A percentile compares a stretch with the other conserved stretches of the same genome.
Conservation (phyloP, 108 stramenopile species). For the Cyclotella atomus region DNA sequence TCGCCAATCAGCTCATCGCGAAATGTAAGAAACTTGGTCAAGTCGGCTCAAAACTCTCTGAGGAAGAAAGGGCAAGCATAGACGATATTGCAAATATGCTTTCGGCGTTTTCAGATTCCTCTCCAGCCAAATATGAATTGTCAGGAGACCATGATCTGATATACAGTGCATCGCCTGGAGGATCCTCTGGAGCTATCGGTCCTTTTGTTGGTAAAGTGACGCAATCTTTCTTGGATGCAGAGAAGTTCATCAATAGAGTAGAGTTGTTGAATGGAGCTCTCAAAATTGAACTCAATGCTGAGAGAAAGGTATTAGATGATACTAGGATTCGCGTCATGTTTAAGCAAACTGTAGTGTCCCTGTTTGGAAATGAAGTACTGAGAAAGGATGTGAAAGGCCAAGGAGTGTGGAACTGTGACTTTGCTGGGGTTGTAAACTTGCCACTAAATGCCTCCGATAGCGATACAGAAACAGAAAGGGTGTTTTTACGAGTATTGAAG, state of each 20-base stretch:
- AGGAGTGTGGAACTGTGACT: conserved; percentile 44
- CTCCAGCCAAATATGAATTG: conserved; percentile 28
- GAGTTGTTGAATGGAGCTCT: conserved; percentile 31
- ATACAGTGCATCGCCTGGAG: conserved; percentile 39
- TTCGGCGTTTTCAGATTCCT: conserved; percentile 7
- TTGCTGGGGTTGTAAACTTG: conserved; percentile 26
- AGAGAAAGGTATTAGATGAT: conserved; percentile 35
- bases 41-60: conserved; percentile 22
- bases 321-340: conserved; percentile 39
- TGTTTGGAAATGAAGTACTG: conserved; percentile 35
- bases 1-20: conserved; percentile 17
- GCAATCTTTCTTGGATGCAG: conserved; percentile 42
- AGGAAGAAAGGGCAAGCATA: conserved; percentile 17
- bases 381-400: conserved; percentile 37
- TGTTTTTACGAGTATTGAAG: conserved; percentile 40
- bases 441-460: background rate
- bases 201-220: conserved; percentile 44
- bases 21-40: conserved; percentile 26
- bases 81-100: conserved; percentile 35
- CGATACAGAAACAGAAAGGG: conserved; percentile 6
- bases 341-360: conserved; percentile 28
- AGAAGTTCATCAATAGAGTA: conserved; percentile 41
- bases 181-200: conserved; percentile 42
- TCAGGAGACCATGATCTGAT: conserved; percentile 24
- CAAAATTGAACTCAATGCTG: conserved; percentile 39